Base-by-base conservation (phyloP, 441 rosid species). In the Biscutella auriculata region DNA sequence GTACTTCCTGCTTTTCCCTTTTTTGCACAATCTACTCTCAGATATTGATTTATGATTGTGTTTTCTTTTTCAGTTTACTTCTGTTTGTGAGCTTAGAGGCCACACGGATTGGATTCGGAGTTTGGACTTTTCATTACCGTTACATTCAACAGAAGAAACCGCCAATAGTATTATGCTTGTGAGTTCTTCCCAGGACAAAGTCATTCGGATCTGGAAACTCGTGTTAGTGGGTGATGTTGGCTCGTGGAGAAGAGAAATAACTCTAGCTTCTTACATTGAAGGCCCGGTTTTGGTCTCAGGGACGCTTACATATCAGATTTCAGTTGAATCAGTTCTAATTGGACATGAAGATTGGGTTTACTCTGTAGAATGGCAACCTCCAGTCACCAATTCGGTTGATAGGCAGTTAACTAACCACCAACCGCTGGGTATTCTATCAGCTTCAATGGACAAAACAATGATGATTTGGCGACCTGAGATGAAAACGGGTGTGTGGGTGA, bases 321-420 rank as follows among this genome's bases (percentile, higher is more conserved):
- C 98, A 32, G 73, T 92, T 16, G 98, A 92, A 62, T 88, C 97
- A 70, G 90, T 92, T 71, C 75, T 92, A 25, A 81, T 87, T 66
- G 97, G 98, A 63, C 98, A 92, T 60, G 98, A 92, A 72, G 98
- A 88, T 72, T 92, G 96, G 97, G 92, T 85, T 21, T 92, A 92
- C 70, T 92, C 98, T 3, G 98, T 92, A 43, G 81, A 87, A 74
- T 92, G 98, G 98, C 82, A 86, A 68, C 95, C 94, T 44, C 92
- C 98, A 59, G 62, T 64, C 19, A 19, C 35, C 4, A 34, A 53
- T 32, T 57, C 69, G 34, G 52, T 74, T 8, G 77, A 67, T 43
- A 80, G 58, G 29, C 44, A 6, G 47, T 34, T 67, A 17, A 73
- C 53, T 50, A 36, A 21, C 55, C 57, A 65, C 76, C 98, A 88